phyloP scores from a whole-genome alignment of 768 basidiomycete species.

The Suillus lakei region DNA sequence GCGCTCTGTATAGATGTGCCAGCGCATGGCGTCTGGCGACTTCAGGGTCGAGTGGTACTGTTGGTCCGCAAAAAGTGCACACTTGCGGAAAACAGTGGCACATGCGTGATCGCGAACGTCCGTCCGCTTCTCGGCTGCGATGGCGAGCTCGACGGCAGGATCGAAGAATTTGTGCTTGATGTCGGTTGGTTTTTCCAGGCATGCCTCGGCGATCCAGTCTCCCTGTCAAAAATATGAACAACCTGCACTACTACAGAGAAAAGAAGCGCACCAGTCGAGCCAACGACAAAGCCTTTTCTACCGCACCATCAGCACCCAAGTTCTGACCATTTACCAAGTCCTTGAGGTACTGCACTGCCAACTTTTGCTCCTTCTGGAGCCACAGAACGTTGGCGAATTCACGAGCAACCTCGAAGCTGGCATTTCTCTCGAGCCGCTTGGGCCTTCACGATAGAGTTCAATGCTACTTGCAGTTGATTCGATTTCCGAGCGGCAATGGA shows the following conservation, averaged over 20 bases:
- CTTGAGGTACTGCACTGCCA: constrained; percentile 77
- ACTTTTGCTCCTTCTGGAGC: constrained; percentile 81
- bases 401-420: constrained; percentile 62
- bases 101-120: constrained; percentile 33
- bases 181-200: constrained; percentile 74
- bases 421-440: constrained; percentile 57
- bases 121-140: constrained; percentile 25
- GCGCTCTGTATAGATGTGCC: constrained; percentile 73
- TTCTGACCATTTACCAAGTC: constrained; percentile 33
- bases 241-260: not conserved
- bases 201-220: constrained; percentile 88
- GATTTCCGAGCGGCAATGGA: constrained; percentile 73
- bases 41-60: constrained; percentile 77
- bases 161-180: constrained; percentile 76
- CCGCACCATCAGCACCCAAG: constrained; percentile 10
- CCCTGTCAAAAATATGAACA: constrained; percentile 56
- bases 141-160: constrained; percentile 51
- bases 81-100: constrained; percentile 75
- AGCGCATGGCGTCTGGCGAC: constrained; percentile 71
- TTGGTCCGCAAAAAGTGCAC: constrained; percentile 86
- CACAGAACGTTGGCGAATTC: constrained; percentile 93
- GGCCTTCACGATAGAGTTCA: constrained; percentile 84
- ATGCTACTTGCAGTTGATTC: constrained; percentile 75
- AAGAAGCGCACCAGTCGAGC: constrained; percentile 63
- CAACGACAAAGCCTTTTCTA: constrained; percentile 50